Conservation (phyloP, 108 stramenopile genomes). For the Cyclotella baltica region DNA sequence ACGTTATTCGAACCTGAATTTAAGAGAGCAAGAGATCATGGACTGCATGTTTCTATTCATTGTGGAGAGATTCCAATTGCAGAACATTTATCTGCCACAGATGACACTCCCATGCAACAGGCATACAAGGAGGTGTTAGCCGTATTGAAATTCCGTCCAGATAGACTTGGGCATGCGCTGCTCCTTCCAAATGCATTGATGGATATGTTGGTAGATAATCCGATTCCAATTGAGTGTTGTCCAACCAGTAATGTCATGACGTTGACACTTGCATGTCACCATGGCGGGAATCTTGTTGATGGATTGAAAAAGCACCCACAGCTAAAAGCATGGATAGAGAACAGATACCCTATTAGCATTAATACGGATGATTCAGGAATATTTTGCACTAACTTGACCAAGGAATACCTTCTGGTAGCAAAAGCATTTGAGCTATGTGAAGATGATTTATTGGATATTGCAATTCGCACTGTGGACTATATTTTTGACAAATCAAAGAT, state of each 20-base stretch:
- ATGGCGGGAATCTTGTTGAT: slow-evolving; percentile 58
- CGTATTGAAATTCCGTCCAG: slow-evolving; percentile 67
- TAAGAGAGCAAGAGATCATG: slow-evolving; percentile 58
- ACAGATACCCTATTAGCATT: slow-evolving; percentile 59
- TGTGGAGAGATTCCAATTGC: slow-evolving; percentile 73
- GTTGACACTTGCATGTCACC: slow-evolving; percentile 59
- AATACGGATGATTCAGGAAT: slow-evolving; percentile 83
- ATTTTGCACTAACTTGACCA: slow-evolving; percentile 66
- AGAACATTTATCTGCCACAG: not conserved
- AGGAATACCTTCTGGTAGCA: slow-evolving; percentile 60
- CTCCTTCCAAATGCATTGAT: slow-evolving; percentile 50
- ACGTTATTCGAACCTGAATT: slow-evolving; percentile 58
- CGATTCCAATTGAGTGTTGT: slow-evolving; percentile 78
- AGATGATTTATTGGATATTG: slow-evolving; percentile 35
- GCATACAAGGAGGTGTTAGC: slow-evolving; percentile 42
- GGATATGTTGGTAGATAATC: slow-evolving; percentile 22
- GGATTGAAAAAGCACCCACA: slow-evolving; percentile 69
- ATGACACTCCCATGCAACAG: not conserved
- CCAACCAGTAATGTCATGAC: slow-evolving; percentile 87
- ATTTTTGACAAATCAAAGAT: slow-evolving; percentile 53
- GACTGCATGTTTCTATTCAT: slow-evolving; percentile 74
- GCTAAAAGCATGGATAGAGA: slow-evolving; percentile 52
- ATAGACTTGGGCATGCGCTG: slow-evolving; percentile 78
- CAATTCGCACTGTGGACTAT: slow-evolving; percentile 55
- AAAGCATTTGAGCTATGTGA: slow-evolving; percentile 51